Base-by-base conservation (phyloP, 2,329 filamentous ascomycete species). In the Alternaria alternata region DNA sequence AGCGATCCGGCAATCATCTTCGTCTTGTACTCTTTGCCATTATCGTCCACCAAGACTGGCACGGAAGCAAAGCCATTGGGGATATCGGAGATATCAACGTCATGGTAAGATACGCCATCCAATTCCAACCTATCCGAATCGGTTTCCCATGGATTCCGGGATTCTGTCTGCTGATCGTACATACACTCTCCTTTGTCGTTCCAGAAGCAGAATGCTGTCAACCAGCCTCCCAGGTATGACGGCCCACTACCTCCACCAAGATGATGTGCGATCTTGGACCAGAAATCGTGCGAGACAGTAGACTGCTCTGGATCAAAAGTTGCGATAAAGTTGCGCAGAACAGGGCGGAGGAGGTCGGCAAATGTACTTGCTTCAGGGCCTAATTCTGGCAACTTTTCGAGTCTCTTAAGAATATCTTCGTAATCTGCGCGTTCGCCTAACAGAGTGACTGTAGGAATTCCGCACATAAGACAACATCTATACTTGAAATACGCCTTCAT, bases 181-280 rank as follows among this genome's bases (percentile, higher is more conserved):
- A 67, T 34, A 7, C 39, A 49, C 16, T 62, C 54, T 0, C 65
- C 66, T 5, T 65, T 30, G 7, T 48, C 46, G 14, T 65, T 20
- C 66, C 69, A 71, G 52, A 65, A 66, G 30, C 61, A 64, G 32
- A 71, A 71, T 2, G 67, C 66, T 9, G 63, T 63, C 18, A 70
- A 54, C 67, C 66, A 71, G 9, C 67, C 69, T 1, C 61, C 62
- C 3, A 68, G 51, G n/a, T 56, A 57, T 1, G 22, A 26, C 3
- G 52, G 38, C 7, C 61, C 62, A 20, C 61, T 59, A 14, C 59
- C 52, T 2, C 28, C 42, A 0, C 38, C 41, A 1, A 18, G 11
- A 7, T 41, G 9, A 39, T 68, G 52, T 0, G 48, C 57, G 24
- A 66, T 61, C 34, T 49, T 56, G 42, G 46, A 36, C 65, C 67